Conservation (phyloP, 1,139 yeast genomes). For the Candida tropicalis region DNA sequence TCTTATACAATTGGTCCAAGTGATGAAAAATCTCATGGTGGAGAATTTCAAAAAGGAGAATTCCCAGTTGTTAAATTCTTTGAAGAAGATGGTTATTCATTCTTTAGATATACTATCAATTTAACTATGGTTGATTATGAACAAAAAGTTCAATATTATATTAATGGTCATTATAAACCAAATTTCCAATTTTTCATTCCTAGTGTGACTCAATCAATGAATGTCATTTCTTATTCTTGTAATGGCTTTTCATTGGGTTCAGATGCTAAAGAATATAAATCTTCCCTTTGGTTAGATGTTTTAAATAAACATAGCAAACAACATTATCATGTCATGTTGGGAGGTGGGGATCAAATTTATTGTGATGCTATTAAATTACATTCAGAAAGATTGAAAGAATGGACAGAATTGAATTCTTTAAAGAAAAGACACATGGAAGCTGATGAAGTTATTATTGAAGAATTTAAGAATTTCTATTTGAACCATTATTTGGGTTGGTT, state of each 20-base stretch:
- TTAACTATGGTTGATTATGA: slow-evolving; percentile 49
- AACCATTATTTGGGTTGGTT: slow-evolving; percentile 83
- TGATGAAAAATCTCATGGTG: slow-evolving; percentile 10
- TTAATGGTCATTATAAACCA: slow-evolving; percentile 47
- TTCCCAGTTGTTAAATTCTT: slow-evolving; percentile 49
- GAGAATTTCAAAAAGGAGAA: slow-evolving; percentile 34
- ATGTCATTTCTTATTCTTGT: slow-evolving; percentile 80
- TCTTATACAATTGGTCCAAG: slow-evolving; percentile 45
- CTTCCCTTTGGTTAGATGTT: slow-evolving; percentile 87
- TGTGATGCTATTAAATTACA: slow-evolving; percentile 76
- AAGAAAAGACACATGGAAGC: slow-evolving; percentile 41
- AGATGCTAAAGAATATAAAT: slow-evolving; percentile 65
- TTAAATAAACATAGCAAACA: slow-evolving; percentile 58
- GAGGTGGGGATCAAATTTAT: slow-evolving; percentile 97
- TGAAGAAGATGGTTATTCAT: slow-evolving; percentile 46
- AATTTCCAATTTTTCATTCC: slow-evolving; percentile 62
- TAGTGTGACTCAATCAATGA: slow-evolving; percentile 63
- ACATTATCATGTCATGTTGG: slow-evolving; percentile 92
- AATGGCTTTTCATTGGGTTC: slow-evolving; percentile 88
- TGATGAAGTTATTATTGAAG: slow-evolving; percentile 48
- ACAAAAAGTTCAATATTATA: slow-evolving; percentile 61
- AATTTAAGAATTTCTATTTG: slow-evolving; percentile 68
- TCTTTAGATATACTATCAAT: slow-evolving; percentile 64
- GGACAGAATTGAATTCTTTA: slow-evolving; percentile 60
- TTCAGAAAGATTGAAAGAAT: slow-evolving; percentile 55